Percentiles rank a stretch among this genome's conserved stretches.
Evolutionary conservation across 1,284 basidiomycete genomes (phyloP).

Genomic region (Cystobasidiaceae sp.): DNA sequence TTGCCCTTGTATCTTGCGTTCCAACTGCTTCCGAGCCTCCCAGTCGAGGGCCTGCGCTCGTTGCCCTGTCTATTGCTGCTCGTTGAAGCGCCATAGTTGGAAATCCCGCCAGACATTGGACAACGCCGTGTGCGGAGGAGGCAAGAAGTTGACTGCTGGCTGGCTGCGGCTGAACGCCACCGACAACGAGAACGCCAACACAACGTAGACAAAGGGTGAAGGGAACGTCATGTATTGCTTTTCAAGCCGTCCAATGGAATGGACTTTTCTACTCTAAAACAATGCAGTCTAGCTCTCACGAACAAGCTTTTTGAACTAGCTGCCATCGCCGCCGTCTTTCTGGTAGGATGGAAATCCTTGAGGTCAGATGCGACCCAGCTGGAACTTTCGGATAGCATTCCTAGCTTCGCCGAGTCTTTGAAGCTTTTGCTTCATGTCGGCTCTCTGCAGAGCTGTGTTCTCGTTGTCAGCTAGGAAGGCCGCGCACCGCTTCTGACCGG

Average conservation of each 20-base stretch:
- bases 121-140: not conserved
- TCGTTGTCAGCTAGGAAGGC: constrained; percentile 49
- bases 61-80: not conserved
- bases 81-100: constrained; percentile 18
- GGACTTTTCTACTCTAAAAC: too few relatives aligned
- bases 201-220: too few relatives aligned
- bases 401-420: not conserved
- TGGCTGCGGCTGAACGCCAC: not conserved
- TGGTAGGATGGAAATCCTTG: too few relatives aligned
- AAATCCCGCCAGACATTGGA: not conserved
- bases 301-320: too few relatives aligned
- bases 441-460: not conserved
- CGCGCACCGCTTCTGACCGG: constrained; percentile 48
- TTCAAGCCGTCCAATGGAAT: too few relatives aligned
- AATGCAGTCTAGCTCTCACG: too few relatives aligned
- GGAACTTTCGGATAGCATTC: not conserved
- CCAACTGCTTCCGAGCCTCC: not conserved
- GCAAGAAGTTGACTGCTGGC: not conserved
- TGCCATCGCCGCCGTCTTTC: too few relatives aligned
- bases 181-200: too few relatives aligned
- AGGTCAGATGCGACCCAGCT: too few relatives aligned
- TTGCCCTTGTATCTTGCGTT: constrained; percentile 28
- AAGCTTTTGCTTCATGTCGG: not conserved
- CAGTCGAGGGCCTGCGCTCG: not conserved
- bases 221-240: too few relatives aligned